Percentiles rank a stretch among this genome's conserved stretches.
phyloP scores from a whole-genome alignment of 495 filamentous ascomycete species.

The Annulohypoxylon maeteangense region DNA sequence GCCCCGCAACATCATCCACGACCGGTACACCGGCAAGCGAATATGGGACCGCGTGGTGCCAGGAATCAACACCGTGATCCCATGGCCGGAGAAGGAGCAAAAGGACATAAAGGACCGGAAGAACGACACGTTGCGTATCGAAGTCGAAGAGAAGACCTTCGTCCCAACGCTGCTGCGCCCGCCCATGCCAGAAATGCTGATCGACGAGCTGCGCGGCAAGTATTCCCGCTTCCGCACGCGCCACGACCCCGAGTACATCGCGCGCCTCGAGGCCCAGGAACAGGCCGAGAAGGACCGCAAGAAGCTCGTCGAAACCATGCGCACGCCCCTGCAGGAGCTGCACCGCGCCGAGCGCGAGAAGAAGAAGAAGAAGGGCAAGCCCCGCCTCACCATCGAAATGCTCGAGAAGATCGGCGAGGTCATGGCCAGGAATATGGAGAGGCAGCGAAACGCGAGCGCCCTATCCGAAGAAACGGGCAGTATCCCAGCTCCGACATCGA shows the following conservation, averaged over 20 bases:
- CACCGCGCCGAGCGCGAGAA: slow-evolving; percentile 56
- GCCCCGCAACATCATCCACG: slow-evolving; percentile 53
- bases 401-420: slow-evolving; percentile 72
- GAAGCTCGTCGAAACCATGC: slow-evolving; percentile 65
- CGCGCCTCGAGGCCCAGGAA: slow-evolving; percentile 69
- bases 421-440: slow-evolving; percentile 66
- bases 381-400: slow-evolving; percentile 67
- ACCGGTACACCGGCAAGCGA: slow-evolving; percentile 57
- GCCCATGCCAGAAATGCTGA: slow-evolving; percentile 80
- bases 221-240: slow-evolving; percentile 85
- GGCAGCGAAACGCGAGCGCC: slow-evolving; percentile 45
- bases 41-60: slow-evolving; percentile 65
- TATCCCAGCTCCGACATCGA: background rate
- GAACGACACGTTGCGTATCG: slow-evolving; percentile 77
- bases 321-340: slow-evolving; percentile 64
- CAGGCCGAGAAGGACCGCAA: slow-evolving; percentile 65
- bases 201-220: slow-evolving; percentile 89
- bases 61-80: slow-evolving; percentile 72
- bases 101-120: slow-evolving; percentile 63
- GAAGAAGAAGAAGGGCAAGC: slow-evolving; percentile 59
- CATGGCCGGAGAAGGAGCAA: slow-evolving; percentile 71
- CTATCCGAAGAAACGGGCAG: slow-evolving; percentile 18
- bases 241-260: slow-evolving; percentile 76
- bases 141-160: slow-evolving; percentile 80
- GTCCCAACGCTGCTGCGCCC: slow-evolving; percentile 75